Conservation (phyloP, 257 asterid genomes). For the Rhazya stricta region DNA sequence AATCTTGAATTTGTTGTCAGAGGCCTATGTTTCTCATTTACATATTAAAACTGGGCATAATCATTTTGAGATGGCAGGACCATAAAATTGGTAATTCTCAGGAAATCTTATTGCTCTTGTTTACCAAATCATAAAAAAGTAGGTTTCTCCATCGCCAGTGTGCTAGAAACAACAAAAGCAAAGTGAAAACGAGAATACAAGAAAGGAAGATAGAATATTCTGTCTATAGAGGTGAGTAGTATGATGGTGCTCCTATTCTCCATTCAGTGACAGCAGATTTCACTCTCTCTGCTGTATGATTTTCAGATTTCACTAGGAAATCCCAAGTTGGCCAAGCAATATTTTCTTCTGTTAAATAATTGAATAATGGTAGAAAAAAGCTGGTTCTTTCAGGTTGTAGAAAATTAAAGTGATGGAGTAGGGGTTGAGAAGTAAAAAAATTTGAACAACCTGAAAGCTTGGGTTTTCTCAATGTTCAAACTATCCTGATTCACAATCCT, state of each 20-base stretch:
- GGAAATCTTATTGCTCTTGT: neutral
- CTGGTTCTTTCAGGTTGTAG: neutral
- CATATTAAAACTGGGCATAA: neutral
- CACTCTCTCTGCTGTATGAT: no score
- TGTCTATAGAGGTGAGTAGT: neutral
- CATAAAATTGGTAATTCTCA: neutral
- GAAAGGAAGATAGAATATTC: neutral
- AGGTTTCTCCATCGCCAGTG: neutral
- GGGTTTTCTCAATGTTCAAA: neutral
- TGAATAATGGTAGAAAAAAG: neutral
- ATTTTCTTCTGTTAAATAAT: neutral
- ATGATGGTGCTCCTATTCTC: neutral
- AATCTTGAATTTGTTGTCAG: no score
- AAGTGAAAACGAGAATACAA: neutral
- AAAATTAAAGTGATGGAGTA: neutral
- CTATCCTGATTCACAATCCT: conserved; percentile 7
- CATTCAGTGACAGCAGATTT: neutral
- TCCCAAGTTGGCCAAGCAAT: neutral
- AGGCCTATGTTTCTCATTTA: neutral
- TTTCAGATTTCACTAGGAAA: neutral
- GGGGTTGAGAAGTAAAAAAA: neutral
- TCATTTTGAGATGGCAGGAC: neutral
- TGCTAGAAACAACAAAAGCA: neutral
- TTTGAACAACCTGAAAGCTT: neutral
- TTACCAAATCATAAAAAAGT: neutral